Evolutionary conservation across 768 basidiomycete genomes (phyloP).

Genomic region (Exidia glandulosa): DNA sequence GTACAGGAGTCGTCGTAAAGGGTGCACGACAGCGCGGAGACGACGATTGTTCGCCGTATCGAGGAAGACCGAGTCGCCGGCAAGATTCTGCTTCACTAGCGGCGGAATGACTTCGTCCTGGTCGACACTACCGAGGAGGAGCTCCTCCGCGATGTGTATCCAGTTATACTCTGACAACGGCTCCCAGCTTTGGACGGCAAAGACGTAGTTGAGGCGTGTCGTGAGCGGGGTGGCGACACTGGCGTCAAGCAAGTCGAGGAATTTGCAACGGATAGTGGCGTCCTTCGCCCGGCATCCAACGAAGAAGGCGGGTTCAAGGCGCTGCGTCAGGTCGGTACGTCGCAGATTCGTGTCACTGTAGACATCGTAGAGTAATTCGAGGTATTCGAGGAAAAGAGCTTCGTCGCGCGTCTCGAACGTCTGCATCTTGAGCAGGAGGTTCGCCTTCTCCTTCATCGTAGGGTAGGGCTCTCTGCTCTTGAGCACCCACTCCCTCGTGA

Average conservation of each 20-base stretch:
- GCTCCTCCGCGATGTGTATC: conserved; percentile 84
- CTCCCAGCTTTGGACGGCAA: conserved; percentile 94
- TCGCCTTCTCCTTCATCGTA: conserved; percentile 92
- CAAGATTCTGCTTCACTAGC: conserved; percentile 39
- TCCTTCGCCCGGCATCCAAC: conserved; percentile 84
- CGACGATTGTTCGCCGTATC: conserved; percentile 69
- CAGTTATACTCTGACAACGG: conserved; percentile 84
- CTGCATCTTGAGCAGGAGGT: conserved; percentile 78
- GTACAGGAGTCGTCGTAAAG: conserved; percentile 74
- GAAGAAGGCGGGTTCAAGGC: conserved; percentile 87
- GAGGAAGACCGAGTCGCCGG: conserved; percentile 72
- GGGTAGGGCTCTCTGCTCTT: conserved; percentile 77
- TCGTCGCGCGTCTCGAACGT: conserved; percentile 72
- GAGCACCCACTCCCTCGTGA: conserved; percentile 84
- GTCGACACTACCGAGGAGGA: conserved; percentile 69
- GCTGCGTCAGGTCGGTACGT: conserved; percentile 85
- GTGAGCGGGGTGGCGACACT: conserved; percentile 77
- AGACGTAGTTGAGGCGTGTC: conserved; percentile 75
- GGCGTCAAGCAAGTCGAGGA: conserved; percentile 82
- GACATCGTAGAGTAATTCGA: conserved; percentile 87
- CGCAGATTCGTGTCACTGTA: conserved; percentile 80
- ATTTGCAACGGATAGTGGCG: conserved; percentile 62
- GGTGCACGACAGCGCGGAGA: conserved; percentile 40
- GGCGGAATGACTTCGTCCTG: conserved; percentile 23
- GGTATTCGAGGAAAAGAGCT: conserved; percentile 67